Base-by-base conservation (phyloP, 768 basidiomycete species). In the Leccinum variicolor region DNA sequence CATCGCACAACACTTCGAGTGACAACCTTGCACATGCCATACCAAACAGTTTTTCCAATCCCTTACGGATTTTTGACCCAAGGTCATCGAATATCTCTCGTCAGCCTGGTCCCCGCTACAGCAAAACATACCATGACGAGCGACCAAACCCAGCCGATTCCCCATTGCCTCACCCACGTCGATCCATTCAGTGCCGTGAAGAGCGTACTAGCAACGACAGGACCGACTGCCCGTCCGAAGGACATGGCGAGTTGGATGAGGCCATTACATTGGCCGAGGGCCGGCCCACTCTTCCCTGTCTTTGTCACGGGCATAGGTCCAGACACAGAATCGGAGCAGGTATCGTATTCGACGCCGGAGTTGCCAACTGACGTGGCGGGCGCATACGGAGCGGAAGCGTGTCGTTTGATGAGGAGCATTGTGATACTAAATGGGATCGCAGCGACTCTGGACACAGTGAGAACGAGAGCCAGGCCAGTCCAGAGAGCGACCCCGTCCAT, bases 201-300 rank as follows among this genome's bases (percentile, higher is more conserved):
- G 36, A 65, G 11, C 21, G 61, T 29, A 50, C 80, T 83, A 41
- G 80, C 80, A 55, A 84, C 76, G 15, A 82, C 77, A 11, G 86
- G 85, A 41, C 75, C 78, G 48, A 84, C 64, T 2, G 81, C 77
- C 13, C 85, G 78, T 9, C 81, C 77, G 26, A 78, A 59, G 57
- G 81, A 83, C 82, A 83, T 82, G 5, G 77, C 73, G 50, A 81
- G 75, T 59, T 85, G 82, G 15, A 84, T 78, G 7, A 87, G 76
- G 17, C 84, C 85, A 59, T 86, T 87, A 23, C 47, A 25, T 28
- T 26, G 47, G 9, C 47, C 47, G 6, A 49, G 47, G 47, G 47
- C 47, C 26, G 47, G 26, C 31, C 31, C 31, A 15, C 17, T 4
- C 17, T 9, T 15, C 9, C 17, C 26, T 3, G 47, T 49, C 15